Evolutionary conservation across 1,139 yeast species (phyloP).

Genomic region (Hanseniaspora uvarum): DNA sequence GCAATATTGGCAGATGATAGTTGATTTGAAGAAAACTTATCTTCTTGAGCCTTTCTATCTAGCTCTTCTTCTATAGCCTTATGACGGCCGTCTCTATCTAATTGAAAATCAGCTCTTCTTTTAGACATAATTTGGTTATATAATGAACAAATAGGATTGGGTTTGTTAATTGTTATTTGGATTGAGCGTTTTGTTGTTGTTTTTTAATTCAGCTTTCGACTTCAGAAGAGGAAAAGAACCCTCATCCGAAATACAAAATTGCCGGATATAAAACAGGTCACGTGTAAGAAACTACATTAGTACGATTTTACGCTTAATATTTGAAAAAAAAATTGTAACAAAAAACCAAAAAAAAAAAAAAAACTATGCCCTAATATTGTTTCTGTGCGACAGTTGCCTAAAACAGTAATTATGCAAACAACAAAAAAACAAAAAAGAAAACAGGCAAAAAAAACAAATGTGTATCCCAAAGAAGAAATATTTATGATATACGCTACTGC

Average conservation of each 20-base stretch:
- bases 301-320: no score
- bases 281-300: no score
- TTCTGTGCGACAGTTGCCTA: no score
- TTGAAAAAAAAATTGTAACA: neutral
- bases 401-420: no score
- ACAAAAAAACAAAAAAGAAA: no score
- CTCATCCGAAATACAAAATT: no score
- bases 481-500: no score
- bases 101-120: constrained; percentile 53
- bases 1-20: constrained; percentile 62
- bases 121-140: constrained; percentile 40
- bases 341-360: neutral
- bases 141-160: neutral
- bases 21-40: constrained; percentile 30
- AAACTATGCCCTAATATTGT: no score
- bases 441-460: no score
- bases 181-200: neutral
- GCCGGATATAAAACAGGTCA: neutral
- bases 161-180: neutral
- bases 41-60: constrained; percentile 29
- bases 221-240: neutral
- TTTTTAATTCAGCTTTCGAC: neutral
- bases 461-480: no score
- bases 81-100: constrained; percentile 37
- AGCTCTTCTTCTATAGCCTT: constrained; percentile 12